Evolutionary conservation across 2,329 filamentous ascomycete genomes (phyloP), one percentile per base, ranked within the genome.

Genomic region (Sporothrix curviconia): DNA sequence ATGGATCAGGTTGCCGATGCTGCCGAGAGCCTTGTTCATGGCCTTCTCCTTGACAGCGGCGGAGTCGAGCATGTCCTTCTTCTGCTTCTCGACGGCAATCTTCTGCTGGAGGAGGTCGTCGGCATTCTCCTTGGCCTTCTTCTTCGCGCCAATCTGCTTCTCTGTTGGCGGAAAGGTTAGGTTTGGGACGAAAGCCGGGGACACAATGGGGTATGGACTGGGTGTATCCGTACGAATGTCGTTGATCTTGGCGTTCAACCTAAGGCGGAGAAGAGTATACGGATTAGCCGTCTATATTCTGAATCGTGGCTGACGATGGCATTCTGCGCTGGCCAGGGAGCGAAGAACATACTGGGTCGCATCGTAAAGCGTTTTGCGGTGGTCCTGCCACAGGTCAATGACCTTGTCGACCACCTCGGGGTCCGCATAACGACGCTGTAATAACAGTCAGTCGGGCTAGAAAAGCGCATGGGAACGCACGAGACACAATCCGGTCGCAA

Each of bases 81-180:
- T 92, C 73, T 91, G 80, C 72, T 89, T 86, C 67, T 92, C 86
- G 5, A 60, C 55, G 39, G 53, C 60, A 7, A 55, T n/a, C 59
- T 96, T 96, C 70, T 92, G 78, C 68, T 85, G 77, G 59, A 96
- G 78, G 60, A 96, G 77, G 40, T 91, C 87, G 64, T 83, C 83
- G 40, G 90, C 90, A 70, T 92, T 85, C 75, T 95, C 90, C 78
- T 96, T 96, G 65, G 86, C 86, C 85, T 95, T 96, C 78, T 95
- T 96, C 79, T 92, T 95, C n/a, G 59, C 56, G 34, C 60, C 62
- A 40, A 64, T 64, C 34, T 63, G 55, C 40, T 64, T 64, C 47
- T 63, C 62, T 64, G 40, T 3, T 12, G 11, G 6, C 1, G 42
- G 40, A 42, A 57, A n/a, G 14, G 36, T 24, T 22, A 11, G 40